Evolutionary conservation across 352 stramenopile genomes (phyloP).

Genomic region (Elongisporangium senticosum): DNA sequence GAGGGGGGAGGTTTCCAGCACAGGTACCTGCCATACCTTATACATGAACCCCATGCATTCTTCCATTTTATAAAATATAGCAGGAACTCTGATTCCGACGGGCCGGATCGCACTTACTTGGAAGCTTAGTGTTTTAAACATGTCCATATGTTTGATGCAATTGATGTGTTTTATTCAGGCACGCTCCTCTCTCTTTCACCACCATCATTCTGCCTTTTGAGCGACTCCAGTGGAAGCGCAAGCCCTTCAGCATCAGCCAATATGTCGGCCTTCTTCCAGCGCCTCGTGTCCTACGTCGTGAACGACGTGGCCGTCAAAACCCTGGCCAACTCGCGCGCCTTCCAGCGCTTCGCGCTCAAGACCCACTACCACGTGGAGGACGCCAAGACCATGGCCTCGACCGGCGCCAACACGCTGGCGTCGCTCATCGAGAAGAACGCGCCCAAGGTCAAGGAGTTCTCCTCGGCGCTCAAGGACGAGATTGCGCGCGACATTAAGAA

Average conservation of each 20-base stretch:
- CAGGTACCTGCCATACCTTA: slow-evolving; percentile 1
- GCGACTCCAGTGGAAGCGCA: background rate
- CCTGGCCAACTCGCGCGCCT: slow-evolving; percentile 71
- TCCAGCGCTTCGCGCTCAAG: slow-evolving; percentile 83
- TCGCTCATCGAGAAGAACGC: slow-evolving; percentile 51
- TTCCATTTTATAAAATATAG: background rate
- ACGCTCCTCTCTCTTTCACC: background rate
- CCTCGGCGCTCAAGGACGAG: slow-evolving; percentile 66
- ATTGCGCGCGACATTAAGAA: slow-evolving; percentile 66
- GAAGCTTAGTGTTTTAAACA: background rate
- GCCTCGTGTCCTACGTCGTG: slow-evolving; percentile 71
- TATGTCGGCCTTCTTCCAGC: slow-evolving; percentile 78
- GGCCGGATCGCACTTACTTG: background rate
- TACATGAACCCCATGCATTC: background rate
- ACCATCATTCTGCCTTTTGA: background rate
- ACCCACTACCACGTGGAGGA: slow-evolving; percentile 81
- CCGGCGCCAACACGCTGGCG: slow-evolving; percentile 35
- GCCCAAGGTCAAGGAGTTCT: slow-evolving; percentile 75
- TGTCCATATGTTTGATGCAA: background rate
- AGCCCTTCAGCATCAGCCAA: background rate
- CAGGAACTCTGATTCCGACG: background rate
- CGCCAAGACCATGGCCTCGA: slow-evolving; percentile 66
- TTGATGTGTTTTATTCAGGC: background rate
- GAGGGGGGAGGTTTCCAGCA: slow-evolving; percentile 4
- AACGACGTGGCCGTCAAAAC: slow-evolving; percentile 85